phyloP scores from a whole-genome alignment of 2,329 filamentous ascomycete genomes.

The Capronia americana region DNA sequence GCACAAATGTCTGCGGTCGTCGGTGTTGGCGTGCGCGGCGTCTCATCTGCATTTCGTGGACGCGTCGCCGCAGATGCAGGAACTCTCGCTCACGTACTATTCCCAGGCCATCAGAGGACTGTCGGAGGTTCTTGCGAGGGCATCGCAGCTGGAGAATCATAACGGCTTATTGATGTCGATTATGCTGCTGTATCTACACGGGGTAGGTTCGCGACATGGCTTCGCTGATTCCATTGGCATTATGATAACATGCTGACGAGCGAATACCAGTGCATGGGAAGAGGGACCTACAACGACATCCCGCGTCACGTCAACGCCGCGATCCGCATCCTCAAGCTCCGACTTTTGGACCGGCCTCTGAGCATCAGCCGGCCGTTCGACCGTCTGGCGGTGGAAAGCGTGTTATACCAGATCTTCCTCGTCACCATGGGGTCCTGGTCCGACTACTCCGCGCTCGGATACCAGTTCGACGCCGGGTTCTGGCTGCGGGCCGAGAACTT shows the following conservation, averaged over 20 bases:
- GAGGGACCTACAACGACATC: conserved; percentile 31
- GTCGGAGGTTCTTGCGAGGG: conserved; percentile 22
- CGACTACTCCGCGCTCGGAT: conserved; percentile 16
- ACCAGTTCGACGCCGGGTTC: conserved; percentile 29
- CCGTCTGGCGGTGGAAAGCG: conserved; percentile 31
- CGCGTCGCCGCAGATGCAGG: conserved; percentile 29
- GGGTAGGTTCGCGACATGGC: conserved; percentile 13
- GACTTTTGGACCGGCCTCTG: conserved; percentile 17
- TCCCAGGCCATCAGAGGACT: conserved; percentile 26
- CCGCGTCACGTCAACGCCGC: conserved; percentile 33
- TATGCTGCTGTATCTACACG: conserved; percentile 34
- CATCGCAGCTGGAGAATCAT: conserved; percentile 23
- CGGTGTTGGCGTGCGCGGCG: conserved; percentile 29
- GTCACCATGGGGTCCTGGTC: conserved; percentile 31
- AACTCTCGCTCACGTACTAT: conserved; percentile 32
- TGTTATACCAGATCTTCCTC: conserved; percentile 32
- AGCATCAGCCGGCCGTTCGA: conserved; percentile 30
- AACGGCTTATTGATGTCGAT: conserved; percentile 30
- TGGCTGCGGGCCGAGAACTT: conserved; percentile 30
- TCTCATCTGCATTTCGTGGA: conserved; percentile 31
- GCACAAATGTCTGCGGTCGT: conserved; percentile 26
- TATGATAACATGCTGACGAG: not conserved
- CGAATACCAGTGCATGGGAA: conserved; percentile 25
- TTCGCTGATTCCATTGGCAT: not conserved
- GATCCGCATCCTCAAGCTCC: conserved; percentile 28